Conservation (phyloP, 1,284 basidiomycete species). For the Singerocomus inundabilis region DNA sequence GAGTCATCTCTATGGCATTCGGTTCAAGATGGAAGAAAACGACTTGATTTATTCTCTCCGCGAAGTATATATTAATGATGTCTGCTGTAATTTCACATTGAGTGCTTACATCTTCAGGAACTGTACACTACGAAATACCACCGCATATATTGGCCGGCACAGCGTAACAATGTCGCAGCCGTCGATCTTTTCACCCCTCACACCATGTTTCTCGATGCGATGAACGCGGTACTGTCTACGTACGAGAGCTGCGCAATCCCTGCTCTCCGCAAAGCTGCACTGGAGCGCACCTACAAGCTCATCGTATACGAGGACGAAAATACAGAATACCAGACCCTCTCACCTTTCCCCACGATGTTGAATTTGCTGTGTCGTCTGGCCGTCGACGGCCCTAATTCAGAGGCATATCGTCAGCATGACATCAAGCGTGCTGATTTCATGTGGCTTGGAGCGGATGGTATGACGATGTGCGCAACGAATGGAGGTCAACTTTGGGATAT, state of each 20-base stretch:
- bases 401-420: slow-evolving; percentile 74
- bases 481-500: slow-evolving; percentile 97
- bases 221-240: slow-evolving; percentile 62
- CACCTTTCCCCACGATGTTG: slow-evolving; percentile 94
- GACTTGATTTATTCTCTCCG: slow-evolving; percentile 81
- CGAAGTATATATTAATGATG: slow-evolving; percentile 46
- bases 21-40: slow-evolving; percentile 77
- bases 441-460: slow-evolving; percentile 88
- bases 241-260: slow-evolving; percentile 76
- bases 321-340: slow-evolving; percentile 87
- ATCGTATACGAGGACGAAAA: slow-evolving; percentile 91
- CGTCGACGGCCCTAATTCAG: slow-evolving; percentile 46
- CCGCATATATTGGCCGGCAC: slow-evolving; percentile 85
- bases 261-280: slow-evolving; percentile 60
- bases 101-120: slow-evolving; percentile 53
- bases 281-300: slow-evolving; percentile 75
- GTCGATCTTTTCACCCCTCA: slow-evolving; percentile 90
- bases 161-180: slow-evolving; percentile 81
- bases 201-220: slow-evolving; percentile 65
- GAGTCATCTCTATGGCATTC: slow-evolving; percentile 84
- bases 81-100: background rate
- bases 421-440: slow-evolving; percentile 86
- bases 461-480: slow-evolving; percentile 97
- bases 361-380: slow-evolving; percentile 77
- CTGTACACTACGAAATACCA: slow-evolving; percentile 86